Base-by-base conservation (phyloP, 129 eudicot species). In the Deinandra increscens region DNA sequence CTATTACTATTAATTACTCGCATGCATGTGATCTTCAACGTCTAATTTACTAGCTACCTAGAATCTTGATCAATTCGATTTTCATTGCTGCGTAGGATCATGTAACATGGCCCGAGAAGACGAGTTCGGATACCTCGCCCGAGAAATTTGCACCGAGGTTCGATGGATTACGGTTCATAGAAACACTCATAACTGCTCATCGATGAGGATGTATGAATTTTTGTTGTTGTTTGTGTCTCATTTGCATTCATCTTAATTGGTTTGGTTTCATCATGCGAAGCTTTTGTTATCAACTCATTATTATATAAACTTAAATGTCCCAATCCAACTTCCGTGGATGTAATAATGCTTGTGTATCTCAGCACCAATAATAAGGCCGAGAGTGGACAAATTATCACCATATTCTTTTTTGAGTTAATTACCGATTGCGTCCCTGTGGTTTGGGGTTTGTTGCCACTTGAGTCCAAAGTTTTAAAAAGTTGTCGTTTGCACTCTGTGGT, bases 101-200 rank as follows among this genome's bases (percentile, higher is more conserved):
- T 39, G 58, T 20, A 63, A 50, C 2, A 12, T 70, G 13, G 63
- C 50, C 78, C 49, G 49, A 68, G 38, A 69, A 68, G 37, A 59
- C 54, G 2, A 65, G 66, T 37, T 31, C 74, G 7, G 62, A 80
- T 20, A 26, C 31, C 3, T 26, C 31, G 31, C 74, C 94, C 20
- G 91, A 87, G 1, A 82, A 87, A 71, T 90, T 87, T 72, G 87
- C 87, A 18, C 91, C 97, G 11, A 85, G 87, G 68, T 87, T 87
- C 38, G 97, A 90, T 66, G 97, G 97, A 69, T 77, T 90, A 78
- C 76, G 95, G 78, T 90, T 90, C 33, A 87, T 90, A 10, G 95
- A 90, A 72, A 90, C 97, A 5, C 84, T 90, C 34, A 76, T 87
- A 33, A 90, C 97, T 18, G 97, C 95, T 75, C 97, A 90, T 66